Evolutionary conservation across 768 basidiomycete species (phyloP).

Genomic region (Podaxis sp.): DNA sequence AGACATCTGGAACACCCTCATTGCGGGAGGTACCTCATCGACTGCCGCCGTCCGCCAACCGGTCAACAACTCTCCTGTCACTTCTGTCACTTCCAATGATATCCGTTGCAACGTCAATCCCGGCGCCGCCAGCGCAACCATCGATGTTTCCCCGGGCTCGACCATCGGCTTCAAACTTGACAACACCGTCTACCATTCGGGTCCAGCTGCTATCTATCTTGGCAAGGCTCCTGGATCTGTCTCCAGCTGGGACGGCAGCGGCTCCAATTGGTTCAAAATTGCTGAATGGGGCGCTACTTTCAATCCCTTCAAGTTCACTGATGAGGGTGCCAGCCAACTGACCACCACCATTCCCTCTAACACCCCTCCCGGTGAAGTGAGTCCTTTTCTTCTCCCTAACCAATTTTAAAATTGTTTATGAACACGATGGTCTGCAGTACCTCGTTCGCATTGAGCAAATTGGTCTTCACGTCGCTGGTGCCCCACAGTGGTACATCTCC

Average conservation of each 20-base stretch:
- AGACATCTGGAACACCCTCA: slow-evolving; percentile 32
- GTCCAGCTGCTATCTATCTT: slow-evolving; percentile 46
- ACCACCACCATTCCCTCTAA: neutral
- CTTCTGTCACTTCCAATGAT: slow-evolving; percentile 28
- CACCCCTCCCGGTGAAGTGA: slow-evolving; percentile 5
- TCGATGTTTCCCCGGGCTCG: slow-evolving; percentile 38
- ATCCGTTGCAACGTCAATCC: slow-evolving; percentile 39
- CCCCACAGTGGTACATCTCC: slow-evolving; percentile 43
- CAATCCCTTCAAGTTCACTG: slow-evolving; percentile 32
- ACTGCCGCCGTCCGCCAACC: slow-evolving; percentile 33
- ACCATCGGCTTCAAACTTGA: slow-evolving; percentile 40
- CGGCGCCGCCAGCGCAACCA: slow-evolving; percentile 33
- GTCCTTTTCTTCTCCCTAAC: slow-evolving; percentile 30
- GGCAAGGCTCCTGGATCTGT: slow-evolving; percentile 46
- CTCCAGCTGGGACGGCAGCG: slow-evolving; percentile 38
- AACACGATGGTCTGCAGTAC: slow-evolving; percentile 23
- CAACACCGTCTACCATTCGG: slow-evolving; percentile 43
- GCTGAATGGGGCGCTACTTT: neutral
- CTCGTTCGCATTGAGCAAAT: slow-evolving; percentile 40
- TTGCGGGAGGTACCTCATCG: slow-evolving; percentile 27
- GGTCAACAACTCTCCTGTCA: slow-evolving; percentile 33
- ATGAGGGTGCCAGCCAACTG: slow-evolving; percentile 26
- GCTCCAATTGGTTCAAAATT: slow-evolving; percentile 42
- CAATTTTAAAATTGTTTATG: slow-evolving; percentile 36
- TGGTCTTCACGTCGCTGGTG: slow-evolving; percentile 39